A percentile compares a stretch with the other conserved stretches of the same genome.
Evolutionary conservation across 108 stramenopile species (phyloP).

Genomic region (Conticribra weissflogii): DNA sequence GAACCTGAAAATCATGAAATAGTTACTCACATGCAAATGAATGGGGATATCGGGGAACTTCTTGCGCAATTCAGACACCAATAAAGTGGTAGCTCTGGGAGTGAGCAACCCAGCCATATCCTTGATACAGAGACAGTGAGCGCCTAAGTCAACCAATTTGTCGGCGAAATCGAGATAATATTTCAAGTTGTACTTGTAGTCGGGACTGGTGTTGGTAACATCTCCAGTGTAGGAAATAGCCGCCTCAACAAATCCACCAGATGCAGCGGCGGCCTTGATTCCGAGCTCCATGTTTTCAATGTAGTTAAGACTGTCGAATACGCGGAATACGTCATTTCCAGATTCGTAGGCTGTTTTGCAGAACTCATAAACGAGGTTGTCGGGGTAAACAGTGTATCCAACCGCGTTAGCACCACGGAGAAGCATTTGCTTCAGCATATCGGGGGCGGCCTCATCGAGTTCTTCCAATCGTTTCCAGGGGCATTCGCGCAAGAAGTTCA

Average conservation of each 20-base stretch:
- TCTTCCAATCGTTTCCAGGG: slow-evolving; percentile 77
- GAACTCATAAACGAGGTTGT: slow-evolving; percentile 86
- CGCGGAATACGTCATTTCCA: slow-evolving; percentile 89
- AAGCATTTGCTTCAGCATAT: slow-evolving; percentile 85
- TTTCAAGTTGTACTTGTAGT: slow-evolving; percentile 70
- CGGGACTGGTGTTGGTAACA: slow-evolving; percentile 50
- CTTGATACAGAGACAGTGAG: slow-evolving; percentile 85
- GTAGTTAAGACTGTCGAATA: slow-evolving; percentile 87
- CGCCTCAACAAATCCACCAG: slow-evolving; percentile 81
- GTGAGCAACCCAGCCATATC: slow-evolving; percentile 92
- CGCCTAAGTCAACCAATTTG: slow-evolving; percentile 62
- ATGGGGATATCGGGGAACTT: slow-evolving; percentile 83
- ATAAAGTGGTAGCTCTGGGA: slow-evolving; percentile 64
- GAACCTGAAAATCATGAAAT: background rate
- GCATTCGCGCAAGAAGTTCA: slow-evolving; percentile 79
- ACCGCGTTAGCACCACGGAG: slow-evolving; percentile 88
- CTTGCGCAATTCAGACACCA: slow-evolving; percentile 65
- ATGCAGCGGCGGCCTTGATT: slow-evolving; percentile 75
- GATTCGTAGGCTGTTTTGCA: slow-evolving; percentile 69
- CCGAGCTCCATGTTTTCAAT: slow-evolving; percentile 83
- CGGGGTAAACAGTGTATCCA: slow-evolving; percentile 86
- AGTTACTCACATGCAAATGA: slow-evolving; percentile 67
- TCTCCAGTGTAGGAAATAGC: slow-evolving; percentile 88
- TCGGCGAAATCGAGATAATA: slow-evolving; percentile 78
- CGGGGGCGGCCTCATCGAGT: slow-evolving; percentile 58